phyloP scores from a whole-genome alignment of 257 asterid species.

The Mitragyna speciosa region DNA sequence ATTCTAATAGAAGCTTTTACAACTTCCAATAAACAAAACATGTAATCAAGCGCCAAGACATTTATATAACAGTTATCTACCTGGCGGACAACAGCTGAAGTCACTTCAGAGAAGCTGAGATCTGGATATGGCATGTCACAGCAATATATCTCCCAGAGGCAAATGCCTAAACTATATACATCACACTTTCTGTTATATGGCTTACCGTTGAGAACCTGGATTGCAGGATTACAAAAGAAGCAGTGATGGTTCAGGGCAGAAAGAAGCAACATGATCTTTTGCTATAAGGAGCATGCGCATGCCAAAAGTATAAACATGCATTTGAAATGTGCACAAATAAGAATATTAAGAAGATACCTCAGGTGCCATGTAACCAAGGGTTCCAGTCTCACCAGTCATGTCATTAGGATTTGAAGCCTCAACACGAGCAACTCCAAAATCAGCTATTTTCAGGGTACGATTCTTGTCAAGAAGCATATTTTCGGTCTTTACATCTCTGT shows the following conservation, averaged over 20 bases:
- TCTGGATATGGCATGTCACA: conserved; percentile 94
- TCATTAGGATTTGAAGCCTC: conserved; percentile 90
- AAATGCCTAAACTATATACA: conserved; percentile 87
- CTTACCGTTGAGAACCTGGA: conserved; percentile 75
- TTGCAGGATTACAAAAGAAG: conserved; percentile 1
- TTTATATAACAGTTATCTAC: conserved; percentile 23
- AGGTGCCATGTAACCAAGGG: conserved; percentile 96
- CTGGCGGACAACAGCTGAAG: conserved; percentile 87
- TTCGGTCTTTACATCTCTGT: conserved; percentile 87
- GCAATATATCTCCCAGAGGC: conserved; percentile 94
- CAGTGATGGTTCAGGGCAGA: neutral
- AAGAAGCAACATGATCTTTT: neutral
- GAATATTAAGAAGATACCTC: conserved; percentile 54
- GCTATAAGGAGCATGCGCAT: neutral
- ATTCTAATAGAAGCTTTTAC: neutral
- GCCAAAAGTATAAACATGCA: neutral
- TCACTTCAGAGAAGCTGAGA: conserved; percentile 85
- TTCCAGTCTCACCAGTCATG: conserved; percentile 96
- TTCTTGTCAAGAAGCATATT: conserved; percentile 80
- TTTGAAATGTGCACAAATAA: neutral
- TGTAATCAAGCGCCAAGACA: neutral
- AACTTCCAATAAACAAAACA: neutral
- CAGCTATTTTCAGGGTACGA: conserved; percentile 72
- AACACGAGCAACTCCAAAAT: conserved; percentile 93
- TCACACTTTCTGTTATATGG: conserved; percentile 88